A percentile compares a stretch with the other conserved stretches of the same genome.
These are phyloP conservation scores for Setaria italica DNA, from an alignment of 202 grass and related monocot species.

Conservation along the genomic window DNA sequence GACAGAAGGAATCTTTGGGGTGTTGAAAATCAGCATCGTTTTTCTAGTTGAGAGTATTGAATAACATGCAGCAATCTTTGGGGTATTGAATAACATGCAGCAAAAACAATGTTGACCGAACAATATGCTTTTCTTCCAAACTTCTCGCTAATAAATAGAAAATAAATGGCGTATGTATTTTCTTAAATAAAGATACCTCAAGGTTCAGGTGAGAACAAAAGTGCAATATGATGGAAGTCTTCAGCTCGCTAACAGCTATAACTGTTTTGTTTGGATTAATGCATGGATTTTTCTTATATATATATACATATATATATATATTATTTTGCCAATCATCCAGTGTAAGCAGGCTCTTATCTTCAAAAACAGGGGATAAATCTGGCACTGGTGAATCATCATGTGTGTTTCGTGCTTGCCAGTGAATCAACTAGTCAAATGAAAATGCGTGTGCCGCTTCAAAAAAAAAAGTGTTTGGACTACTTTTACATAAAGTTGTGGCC, in stretches of 20 bases:
- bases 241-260: background rate
- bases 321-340: background rate
- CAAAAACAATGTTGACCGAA: conserved; percentile 19
- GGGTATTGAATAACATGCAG: background rate
- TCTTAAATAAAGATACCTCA: background rate
- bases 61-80: background rate
- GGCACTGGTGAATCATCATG: background rate
- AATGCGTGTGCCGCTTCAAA: background rate
- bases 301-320: no score
- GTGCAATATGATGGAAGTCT: background rate
- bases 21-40: background rate
- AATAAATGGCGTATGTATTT: background rate
- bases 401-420: background rate
- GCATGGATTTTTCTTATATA: background rate
- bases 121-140: conserved; percentile 5
- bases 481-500: background rate
- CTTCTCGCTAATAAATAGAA: background rate
- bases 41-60: background rate
- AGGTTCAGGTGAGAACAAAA: background rate
- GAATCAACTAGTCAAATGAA: conserved; percentile 4
- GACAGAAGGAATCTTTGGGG: conserved; percentile 22
- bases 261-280: background rate
- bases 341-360: background rate
- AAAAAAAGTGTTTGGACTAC: background rate
- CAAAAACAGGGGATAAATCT: background rate